Base-by-base conservation (phyloP, 1,284 basidiomycete species). In the Peniophora sp. region DNA sequence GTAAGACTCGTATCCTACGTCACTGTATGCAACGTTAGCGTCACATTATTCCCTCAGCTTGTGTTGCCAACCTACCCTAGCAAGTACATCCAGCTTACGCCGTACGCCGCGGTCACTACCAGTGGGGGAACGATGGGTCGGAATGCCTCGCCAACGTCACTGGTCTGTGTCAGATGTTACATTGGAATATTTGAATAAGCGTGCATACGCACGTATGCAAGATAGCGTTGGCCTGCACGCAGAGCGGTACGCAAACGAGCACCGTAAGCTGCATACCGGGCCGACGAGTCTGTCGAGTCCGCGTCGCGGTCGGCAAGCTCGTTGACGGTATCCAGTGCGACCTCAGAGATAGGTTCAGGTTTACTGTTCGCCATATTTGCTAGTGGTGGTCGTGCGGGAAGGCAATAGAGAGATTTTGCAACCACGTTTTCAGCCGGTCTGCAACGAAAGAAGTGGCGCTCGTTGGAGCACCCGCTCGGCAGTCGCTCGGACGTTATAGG, bases 111-210 rank as follows among this genome's bases (percentile, higher is more conserved):
- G 2, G 78, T 79, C n/a, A 93, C 92, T 12, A 91, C 59, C 58
- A 71, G 78, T 0, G 92, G 89, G 16, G 80, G 79, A 2, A 95
- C 89, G 36, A 96, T 79, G 1, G 93, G 93, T 25, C 93, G 77
- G 69, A 97, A 94, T 0, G 92, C 90, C 69, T 97, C 94, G 52
- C 94, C 94, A 32, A 97, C 72, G 63, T 97, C 93, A 68, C 87
- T 90, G 20, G 90, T 91, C 79, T 85, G 69, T 17, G 58, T 63
- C 59, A 61, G 48, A 58, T 38, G 53, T 52, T 20, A 41, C 20
- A 54, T 50, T 46, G 61, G 58, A 59, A 41, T 36, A 41, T 53
- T 41, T 43, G 36, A 54, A 50, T 12, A 22, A 47, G 22, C 38
- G 50, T 16, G 35, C 17, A 16, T n/a, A 71, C 79, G 55, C 70